Percentiles rank a stretch among this genome's conserved stretches.
Evolutionary conservation across 768 basidiomycete species (phyloP).

Genomic region (Auricularia cornea): DNA sequence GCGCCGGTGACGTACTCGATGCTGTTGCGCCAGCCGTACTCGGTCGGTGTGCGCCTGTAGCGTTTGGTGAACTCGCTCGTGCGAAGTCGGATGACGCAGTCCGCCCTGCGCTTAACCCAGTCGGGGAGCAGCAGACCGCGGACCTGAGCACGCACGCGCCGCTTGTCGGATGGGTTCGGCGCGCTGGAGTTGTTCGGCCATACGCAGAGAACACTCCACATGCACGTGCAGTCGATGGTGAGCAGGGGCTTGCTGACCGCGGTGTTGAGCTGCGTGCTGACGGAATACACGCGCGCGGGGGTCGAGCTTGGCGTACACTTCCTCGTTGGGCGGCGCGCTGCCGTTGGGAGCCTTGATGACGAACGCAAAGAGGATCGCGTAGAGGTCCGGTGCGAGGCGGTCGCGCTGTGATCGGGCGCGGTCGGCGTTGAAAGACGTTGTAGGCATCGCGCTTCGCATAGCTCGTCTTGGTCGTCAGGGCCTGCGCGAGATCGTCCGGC

Average conservation of each 20-base stretch:
- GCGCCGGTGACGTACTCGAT: slow-evolving; percentile 59
- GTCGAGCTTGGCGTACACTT: slow-evolving; percentile 49
- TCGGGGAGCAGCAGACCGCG: slow-evolving; percentile 69
- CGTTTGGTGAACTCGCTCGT: slow-evolving; percentile 59
- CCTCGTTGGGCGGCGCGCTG: slow-evolving; percentile 31
- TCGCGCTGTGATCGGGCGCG: slow-evolving; percentile 73
- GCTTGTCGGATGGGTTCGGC: slow-evolving; percentile 88
- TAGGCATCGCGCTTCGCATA: slow-evolving; percentile 85
- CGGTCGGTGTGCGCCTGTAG: slow-evolving; percentile 69
- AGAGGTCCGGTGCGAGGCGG: slow-evolving; percentile 70
- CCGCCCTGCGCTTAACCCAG: slow-evolving; percentile 49
- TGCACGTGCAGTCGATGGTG: slow-evolving; percentile 48
- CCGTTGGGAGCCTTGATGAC: slow-evolving; percentile 48
- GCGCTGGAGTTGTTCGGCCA: slow-evolving; percentile 85
- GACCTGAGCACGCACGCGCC: slow-evolving; percentile 76
- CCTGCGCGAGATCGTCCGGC: slow-evolving; percentile 69
- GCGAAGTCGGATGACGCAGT: slow-evolving; percentile 60
- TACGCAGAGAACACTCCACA: slow-evolving; percentile 76
- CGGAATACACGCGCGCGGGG: slow-evolving; percentile 63
- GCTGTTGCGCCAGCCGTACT: slow-evolving; percentile 73
- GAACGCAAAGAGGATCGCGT: slow-evolving; percentile 83
- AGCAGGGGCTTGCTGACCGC: slow-evolving; percentile 63
- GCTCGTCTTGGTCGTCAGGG: slow-evolving; percentile 79
- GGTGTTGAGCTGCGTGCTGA: slow-evolving; percentile 73
- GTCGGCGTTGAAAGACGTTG: slow-evolving; percentile 68